Conservation (phyloP, 2,329 filamentous ascomycete genomes). For the Neofusicoccum cordaticola region DNA sequence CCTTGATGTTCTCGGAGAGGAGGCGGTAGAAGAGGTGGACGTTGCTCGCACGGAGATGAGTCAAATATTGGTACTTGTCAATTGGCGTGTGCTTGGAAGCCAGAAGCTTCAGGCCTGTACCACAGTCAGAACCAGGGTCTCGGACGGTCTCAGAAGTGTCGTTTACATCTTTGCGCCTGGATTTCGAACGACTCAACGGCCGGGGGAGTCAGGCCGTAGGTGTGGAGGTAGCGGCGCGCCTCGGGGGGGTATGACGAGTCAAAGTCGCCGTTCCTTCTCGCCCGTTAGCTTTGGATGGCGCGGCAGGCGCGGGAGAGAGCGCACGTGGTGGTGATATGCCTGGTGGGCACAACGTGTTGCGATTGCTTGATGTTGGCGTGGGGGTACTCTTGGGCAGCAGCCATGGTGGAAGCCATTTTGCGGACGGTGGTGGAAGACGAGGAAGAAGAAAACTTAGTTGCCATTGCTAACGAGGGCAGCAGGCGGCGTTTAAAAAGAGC, state of each 20-base stretch:
- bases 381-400: constrained; percentile 24
- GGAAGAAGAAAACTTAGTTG: not conserved
- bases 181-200: constrained; percentile 49
- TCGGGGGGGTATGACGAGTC: constrained; percentile 50
- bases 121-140: constrained; percentile 18
- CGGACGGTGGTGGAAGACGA: not conserved
- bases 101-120: constrained; percentile 69
- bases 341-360: constrained; percentile 30
- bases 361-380: constrained; percentile 33
- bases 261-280: constrained; percentile 45
- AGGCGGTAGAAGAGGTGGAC: constrained; percentile 78
- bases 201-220: constrained; percentile 53
- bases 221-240: constrained; percentile 50
- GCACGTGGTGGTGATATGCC: constrained; percentile 39
- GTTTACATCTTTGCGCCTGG: constrained; percentile 50
- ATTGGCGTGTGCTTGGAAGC: constrained; percentile 66
- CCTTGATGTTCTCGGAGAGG: constrained; percentile 69
- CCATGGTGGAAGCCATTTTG: constrained; percentile 12
- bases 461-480: constrained; percentile 2
- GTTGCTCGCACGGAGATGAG: constrained; percentile 70
- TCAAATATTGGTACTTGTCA: constrained; percentile 83
- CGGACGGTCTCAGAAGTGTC: not conserved
- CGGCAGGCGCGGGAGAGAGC: constrained; percentile 16
- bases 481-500: constrained; percentile 11
- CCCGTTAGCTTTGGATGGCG: not conserved